Conservation (phyloP, 148 eudicot species). For the Rhododendron griersonianum region DNA sequence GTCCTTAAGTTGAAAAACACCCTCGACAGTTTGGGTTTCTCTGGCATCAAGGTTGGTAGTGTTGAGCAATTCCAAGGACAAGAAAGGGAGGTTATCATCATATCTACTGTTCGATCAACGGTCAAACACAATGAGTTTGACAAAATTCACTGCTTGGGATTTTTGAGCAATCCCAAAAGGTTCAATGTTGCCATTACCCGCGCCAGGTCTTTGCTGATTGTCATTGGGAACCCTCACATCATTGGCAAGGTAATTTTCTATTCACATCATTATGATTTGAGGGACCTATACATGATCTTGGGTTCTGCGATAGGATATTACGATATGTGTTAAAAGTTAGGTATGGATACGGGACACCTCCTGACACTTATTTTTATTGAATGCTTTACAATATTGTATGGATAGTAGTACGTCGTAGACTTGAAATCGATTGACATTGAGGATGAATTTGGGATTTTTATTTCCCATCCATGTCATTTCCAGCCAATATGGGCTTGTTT, state of each 20-base stretch:
- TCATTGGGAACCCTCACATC: conserved; percentile 91
- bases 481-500: not conserved
- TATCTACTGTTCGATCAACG: conserved; percentile 94
- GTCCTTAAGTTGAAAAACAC: conserved; percentile 64
- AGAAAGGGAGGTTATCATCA: conserved; percentile 68
- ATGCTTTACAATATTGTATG: not conserved
- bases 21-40: conserved; percentile 41
- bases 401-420: not conserved
- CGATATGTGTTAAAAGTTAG: not conserved
- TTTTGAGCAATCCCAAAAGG: conserved; percentile 86
- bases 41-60: conserved; percentile 72
- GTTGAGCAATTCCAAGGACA: conserved; percentile 98
- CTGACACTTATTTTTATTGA: not conserved
- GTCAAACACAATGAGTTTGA: conserved; percentile 79
- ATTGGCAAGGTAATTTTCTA: conserved; percentile 60
- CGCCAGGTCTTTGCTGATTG: conserved; percentile 80
- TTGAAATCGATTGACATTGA: not conserved
- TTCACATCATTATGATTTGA: not conserved
- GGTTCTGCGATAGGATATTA: not conserved
- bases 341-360: not conserved
- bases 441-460: not conserved
- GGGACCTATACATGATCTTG: not conserved
- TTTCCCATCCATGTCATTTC: not conserved
- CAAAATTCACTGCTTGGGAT: conserved; percentile 65
- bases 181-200: conserved; percentile 94